phyloP scores from a whole-genome alignment of 2,329 filamentous ascomycete genomes.

The Chalaropsis ovoidea region DNA sequence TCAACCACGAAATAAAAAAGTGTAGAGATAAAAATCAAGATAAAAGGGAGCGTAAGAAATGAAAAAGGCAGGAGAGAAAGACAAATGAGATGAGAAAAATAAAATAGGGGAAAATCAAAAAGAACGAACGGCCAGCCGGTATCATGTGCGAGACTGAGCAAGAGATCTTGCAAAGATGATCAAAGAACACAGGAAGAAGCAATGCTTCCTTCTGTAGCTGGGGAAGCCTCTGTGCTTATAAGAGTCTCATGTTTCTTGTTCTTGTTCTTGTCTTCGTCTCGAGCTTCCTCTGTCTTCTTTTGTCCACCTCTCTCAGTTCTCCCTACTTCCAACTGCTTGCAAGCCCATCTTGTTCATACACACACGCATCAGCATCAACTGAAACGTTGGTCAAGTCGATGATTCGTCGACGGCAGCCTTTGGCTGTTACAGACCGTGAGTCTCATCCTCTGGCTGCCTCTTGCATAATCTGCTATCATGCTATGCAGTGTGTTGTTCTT shows the following conservation, averaged over 20 bases:
- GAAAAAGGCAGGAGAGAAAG: neutral
- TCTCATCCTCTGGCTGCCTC: neutral
- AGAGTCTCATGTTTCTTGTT: neutral
- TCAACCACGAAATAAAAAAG: neutral
- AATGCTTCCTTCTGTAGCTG: neutral
- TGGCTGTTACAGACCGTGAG: neutral
- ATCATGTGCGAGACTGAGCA: neutral
- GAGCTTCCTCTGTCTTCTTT: neutral
- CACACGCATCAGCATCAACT: neutral
- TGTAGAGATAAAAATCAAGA: conserved; percentile 1
- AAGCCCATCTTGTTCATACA: neutral
- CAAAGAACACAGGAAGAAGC: conserved; percentile 14
- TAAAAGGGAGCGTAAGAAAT: neutral
- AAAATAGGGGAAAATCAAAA: conserved; percentile 10
- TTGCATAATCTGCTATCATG: neutral
- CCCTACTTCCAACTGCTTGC: neutral
- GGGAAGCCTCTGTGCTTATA: neutral
- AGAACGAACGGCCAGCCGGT: conserved; percentile 9
- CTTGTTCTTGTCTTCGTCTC: neutral
- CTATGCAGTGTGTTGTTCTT: neutral
- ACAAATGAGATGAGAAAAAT: conserved; percentile 4
- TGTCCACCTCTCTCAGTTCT: neutral
- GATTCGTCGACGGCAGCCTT: neutral
- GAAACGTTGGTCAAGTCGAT: neutral
- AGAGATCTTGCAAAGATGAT: conserved; percentile 14